A percentile compares a stretch with the other conserved stretches of the same genome.
These are phyloP conservation scores for Glycine tomentella DNA, from an alignment of 306 rosid genomes.

Conservation along the genomic window DNA sequence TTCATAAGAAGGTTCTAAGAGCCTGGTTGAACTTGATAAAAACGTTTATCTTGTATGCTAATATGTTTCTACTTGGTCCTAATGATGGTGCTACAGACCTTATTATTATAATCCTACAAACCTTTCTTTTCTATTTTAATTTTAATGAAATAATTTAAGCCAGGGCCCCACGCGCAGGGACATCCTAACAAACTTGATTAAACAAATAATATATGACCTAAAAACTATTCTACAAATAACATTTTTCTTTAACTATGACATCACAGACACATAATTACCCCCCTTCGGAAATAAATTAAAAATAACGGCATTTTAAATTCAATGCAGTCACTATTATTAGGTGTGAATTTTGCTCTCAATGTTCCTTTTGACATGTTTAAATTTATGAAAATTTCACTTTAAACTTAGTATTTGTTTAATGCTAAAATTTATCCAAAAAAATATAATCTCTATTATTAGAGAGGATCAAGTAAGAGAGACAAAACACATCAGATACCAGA, in stretches of 20 bases:
- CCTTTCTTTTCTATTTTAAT: background rate
- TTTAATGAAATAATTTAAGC: background rate
- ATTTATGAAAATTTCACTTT: too few relatives aligned
- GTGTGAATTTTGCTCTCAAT: too few relatives aligned
- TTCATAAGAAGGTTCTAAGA: slow-evolving; percentile 36
- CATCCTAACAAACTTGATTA: slow-evolving; percentile 22
- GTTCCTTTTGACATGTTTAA: too few relatives aligned
- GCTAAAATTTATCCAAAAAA: too few relatives aligned
- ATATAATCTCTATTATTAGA: too few relatives aligned
- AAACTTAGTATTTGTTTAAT: too few relatives aligned
- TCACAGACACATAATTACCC: slow-evolving; percentile 19
- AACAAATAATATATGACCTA: slow-evolving; percentile 23
- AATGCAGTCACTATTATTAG: too few relatives aligned
- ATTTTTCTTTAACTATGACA: slow-evolving; percentile 25
- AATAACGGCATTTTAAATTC: too few relatives aligned
- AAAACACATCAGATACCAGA: too few relatives aligned
- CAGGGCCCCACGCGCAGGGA: slow-evolving; percentile 29
- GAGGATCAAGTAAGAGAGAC: too few relatives aligned
- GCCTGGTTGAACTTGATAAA: background rate
- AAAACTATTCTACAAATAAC: slow-evolving; percentile 1
- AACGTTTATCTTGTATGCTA: background rate
- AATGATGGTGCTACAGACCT: background rate
- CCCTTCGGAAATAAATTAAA: background rate
- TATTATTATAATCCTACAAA: slow-evolving; percentile 1
- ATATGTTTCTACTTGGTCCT: slow-evolving; percentile 26